Evolutionary conservation across 2,329 filamentous ascomycete species (phyloP), one percentile per base, ranked within the genome.

Genomic region (Fusarium siculi): DNA sequence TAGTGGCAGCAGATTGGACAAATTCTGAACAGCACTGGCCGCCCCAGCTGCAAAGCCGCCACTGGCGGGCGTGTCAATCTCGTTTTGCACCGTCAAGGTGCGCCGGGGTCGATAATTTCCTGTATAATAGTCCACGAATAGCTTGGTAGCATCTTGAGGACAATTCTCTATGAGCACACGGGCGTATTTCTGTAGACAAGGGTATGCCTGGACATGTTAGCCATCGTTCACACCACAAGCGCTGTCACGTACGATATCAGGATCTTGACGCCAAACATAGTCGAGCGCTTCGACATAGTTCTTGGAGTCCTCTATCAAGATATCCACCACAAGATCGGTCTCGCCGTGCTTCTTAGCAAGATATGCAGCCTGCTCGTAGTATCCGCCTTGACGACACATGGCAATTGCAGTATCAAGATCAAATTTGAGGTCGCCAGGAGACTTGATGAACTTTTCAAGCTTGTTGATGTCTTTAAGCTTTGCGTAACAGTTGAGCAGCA

Each of bases 401-500:
- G 93, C 91, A 72, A 99, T 99, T 19, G 96, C 96, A 2, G 96
- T 99, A 75, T 99, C 96, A 6, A 98, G 87, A 80, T 99, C 96
- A 78, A 99, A 99, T 78, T 97, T 98, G 46, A 98, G 88, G 76
- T 98, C 95, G 5, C 93, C 95, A 0, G 96, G 95, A 34, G 95
- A 95, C 80, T 97, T 97, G 83, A 99, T 99, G 75, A 99, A 99
- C 30, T 93, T 93, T 79, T 99, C 96, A 11, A 99, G 87, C 83
- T 99, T 99, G 63, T 95, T 93, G 9, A 97, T 96, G 80, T 99
- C 96, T 81, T 99, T 99, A 21, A 98, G 85, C 80, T 99, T 99
- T 1, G 96, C 96, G 80, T 99, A 99, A 82, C 96, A 99, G 80
- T 99, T 99, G 47, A 99, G 85, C 2, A 99, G 87, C 16, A 99